These are phyloP conservation scores for Rehmannia glutinosa DNA, from an alignment of 257 asterid genomes.

Conservation along the genomic window DNA sequence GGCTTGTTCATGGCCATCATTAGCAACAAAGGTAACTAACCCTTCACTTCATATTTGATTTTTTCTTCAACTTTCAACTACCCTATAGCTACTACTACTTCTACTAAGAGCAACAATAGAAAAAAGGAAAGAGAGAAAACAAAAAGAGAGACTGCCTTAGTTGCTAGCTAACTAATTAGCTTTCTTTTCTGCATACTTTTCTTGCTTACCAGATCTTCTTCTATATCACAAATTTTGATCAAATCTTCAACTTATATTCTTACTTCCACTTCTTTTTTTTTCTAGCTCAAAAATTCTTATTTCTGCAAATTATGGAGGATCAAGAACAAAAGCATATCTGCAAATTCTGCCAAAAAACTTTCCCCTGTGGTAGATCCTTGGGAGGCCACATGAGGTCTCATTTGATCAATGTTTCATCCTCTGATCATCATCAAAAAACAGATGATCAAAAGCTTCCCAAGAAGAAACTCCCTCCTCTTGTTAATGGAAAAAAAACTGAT, in stretches of 20 bases:
- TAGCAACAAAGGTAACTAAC: slow-evolving; percentile 26
- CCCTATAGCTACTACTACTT: slow-evolving; percentile 42
- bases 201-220: slow-evolving; percentile 26
- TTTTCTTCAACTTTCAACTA: slow-evolving; percentile 42
- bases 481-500: background rate
- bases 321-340: slow-evolving; percentile 39
- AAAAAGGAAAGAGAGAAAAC: slow-evolving; percentile 9
- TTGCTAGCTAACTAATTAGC: slow-evolving; percentile 29
- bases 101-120: slow-evolving; percentile 28
- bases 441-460: slow-evolving; percentile 23
- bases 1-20: slow-evolving; percentile 26
- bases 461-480: slow-evolving; percentile 46
- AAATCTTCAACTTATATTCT: slow-evolving; percentile 6
- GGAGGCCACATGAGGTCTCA: slow-evolving; percentile 78
- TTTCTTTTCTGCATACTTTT: slow-evolving; percentile 26
- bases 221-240: background rate
- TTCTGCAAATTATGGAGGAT: slow-evolving; percentile 26
- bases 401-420: slow-evolving; percentile 44
- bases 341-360: slow-evolving; percentile 61
- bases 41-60: slow-evolving; percentile 23
- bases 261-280: slow-evolving; percentile 8
- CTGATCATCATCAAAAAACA: slow-evolving; percentile 15
- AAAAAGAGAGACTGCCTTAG: slow-evolving; percentile 18
- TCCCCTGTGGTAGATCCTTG: slow-evolving; percentile 38
- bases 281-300: background rate